Percentiles rank a stretch among this genome's conserved stretches.
Conservation (phyloP, 306 rosid genomes). For the Amphicarpaea edgeworthii region DNA sequence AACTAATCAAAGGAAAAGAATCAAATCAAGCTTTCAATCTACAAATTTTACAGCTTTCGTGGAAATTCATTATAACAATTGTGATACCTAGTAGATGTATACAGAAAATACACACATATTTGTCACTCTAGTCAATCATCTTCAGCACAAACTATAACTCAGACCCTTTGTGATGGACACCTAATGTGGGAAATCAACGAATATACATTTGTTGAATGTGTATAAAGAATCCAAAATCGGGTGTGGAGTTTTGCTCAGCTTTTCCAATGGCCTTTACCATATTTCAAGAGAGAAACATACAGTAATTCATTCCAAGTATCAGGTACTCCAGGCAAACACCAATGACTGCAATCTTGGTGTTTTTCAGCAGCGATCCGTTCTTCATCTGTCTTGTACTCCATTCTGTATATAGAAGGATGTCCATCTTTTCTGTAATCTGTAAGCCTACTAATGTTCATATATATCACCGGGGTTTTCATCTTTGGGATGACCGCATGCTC, state of each 20-base stretch:
- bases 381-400: conserved; percentile 54
- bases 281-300: conserved; percentile 54
- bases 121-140: conserved; percentile 30
- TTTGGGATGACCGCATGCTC: conserved; percentile 62
- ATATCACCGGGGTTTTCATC: conserved; percentile 76
- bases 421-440: conserved; percentile 93
- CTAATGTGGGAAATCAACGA: conserved; percentile 9
- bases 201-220: conserved; percentile 39
- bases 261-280: conserved; percentile 53
- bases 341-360: conserved; percentile 73
- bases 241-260: conserved; percentile 26
- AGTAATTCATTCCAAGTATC: conserved; percentile 64
- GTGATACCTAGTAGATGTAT: conserved; percentile 23
- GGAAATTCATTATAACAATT: conserved; percentile 11
- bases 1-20: conserved; percentile 32
- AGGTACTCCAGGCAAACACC: conserved; percentile 79
- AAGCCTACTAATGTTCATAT: conserved; percentile 84
- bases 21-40: conserved; percentile 24
- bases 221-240: conserved; percentile 2
- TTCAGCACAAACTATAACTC: conserved; percentile 40
- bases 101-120: conserved; percentile 43
- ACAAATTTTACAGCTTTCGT: conserved; percentile 34
- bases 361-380: conserved; percentile 46
- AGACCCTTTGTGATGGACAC: conserved; percentile 9
- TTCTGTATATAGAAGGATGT: conserved; percentile 84